Conservation (phyloP, 1,284 basidiomycete species). For the Mycena sp. region DNA sequence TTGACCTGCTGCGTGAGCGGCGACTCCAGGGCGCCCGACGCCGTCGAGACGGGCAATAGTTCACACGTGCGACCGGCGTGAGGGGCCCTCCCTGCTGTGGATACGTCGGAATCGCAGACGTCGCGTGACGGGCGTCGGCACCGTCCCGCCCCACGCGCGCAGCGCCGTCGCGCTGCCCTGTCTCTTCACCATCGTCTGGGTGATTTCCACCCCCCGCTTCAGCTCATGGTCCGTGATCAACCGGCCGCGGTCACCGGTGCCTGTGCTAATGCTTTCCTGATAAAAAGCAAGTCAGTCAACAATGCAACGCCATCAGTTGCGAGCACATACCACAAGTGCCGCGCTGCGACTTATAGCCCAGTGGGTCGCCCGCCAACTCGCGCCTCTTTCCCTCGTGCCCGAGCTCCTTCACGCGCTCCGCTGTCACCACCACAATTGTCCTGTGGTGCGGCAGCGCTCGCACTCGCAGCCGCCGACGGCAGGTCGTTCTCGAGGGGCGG, state of each 20-base stretch:
- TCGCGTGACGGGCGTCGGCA: no score
- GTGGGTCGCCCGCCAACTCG: slow-evolving; percentile 82
- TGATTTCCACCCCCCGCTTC: slow-evolving; percentile 63
- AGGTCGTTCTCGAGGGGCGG: slow-evolving; percentile 68
- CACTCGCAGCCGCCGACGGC: slow-evolving; percentile 46
- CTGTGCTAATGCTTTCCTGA: slow-evolving; percentile 88
- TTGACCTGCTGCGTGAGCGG: slow-evolving; percentile 69
- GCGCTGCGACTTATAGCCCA: slow-evolving; percentile 92
- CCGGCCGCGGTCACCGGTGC: slow-evolving; percentile 79
- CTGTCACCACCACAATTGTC: slow-evolving; percentile 59
- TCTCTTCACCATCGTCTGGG: slow-evolving; percentile 47
- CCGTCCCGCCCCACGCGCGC: slow-evolving; percentile 46
- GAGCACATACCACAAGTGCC: slow-evolving; percentile 83
- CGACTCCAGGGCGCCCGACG: slow-evolving; percentile 74
- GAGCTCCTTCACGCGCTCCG: slow-evolving; percentile 74
- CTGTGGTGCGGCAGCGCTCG: slow-evolving; percentile 40
- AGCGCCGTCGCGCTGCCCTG: slow-evolving; percentile 30
- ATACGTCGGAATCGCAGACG: slow-evolving; percentile 59
- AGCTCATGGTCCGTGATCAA: slow-evolving; percentile 77
- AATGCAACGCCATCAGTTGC: not conserved
- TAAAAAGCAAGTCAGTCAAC: slow-evolving; percentile 9
- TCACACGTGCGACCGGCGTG: slow-evolving; percentile 57
- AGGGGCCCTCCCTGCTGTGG: slow-evolving; percentile 54
- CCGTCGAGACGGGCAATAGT: slow-evolving; percentile 71
- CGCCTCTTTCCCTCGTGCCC: slow-evolving; percentile 84